Percentiles rank a stretch among this genome's conserved stretches.
Evolutionary conservation across 2,329 filamentous ascomycete species (phyloP).

Genomic region (Trichophyton mentagrophytes): DNA sequence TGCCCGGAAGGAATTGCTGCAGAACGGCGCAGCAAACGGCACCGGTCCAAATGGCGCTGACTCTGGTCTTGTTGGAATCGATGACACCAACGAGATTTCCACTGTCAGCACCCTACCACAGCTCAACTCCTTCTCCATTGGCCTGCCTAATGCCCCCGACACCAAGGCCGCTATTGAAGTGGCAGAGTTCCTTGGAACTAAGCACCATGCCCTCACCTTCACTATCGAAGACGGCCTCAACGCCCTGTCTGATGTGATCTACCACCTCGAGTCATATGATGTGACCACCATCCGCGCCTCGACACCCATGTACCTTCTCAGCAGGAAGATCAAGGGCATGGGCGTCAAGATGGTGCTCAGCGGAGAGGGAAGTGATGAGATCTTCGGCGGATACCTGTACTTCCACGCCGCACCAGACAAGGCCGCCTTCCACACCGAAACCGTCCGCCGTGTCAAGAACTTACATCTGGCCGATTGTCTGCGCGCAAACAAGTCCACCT

Average conservation of each 20-base stretch:
- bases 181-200: constrained; percentile 90
- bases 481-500: constrained; percentile 97
- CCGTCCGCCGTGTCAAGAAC: constrained; percentile 88
- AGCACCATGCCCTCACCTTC: constrained; percentile 97
- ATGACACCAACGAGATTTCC: constrained; percentile 77
- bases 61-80: constrained; percentile 66
- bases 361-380: constrained; percentile 94
- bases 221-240: constrained; percentile 96
- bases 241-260: constrained; percentile 93
- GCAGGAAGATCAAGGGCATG: constrained; percentile 98
- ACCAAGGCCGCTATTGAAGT: constrained; percentile 85
- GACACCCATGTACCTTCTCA: constrained; percentile 95
- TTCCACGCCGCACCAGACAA: constrained; percentile 90
- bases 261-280: constrained; percentile 93
- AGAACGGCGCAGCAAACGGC: constrained; percentile 31
- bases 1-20: constrained; percentile 17
- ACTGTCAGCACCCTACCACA: constrained; percentile 86
- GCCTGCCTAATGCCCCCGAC: constrained; percentile 83
- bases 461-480: constrained; percentile 92
- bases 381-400: constrained; percentile 96
- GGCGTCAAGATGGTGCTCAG: constrained; percentile 99
- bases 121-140: constrained; percentile 97
- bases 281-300: constrained; percentile 97
- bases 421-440: constrained; percentile 90
- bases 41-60: constrained; percentile 29